Evolutionary conservation across 805 yeast genomes (phyloP), one percentile per base, ranked within the genome.

Genomic region (Metschnikowia gruessii): DNA sequence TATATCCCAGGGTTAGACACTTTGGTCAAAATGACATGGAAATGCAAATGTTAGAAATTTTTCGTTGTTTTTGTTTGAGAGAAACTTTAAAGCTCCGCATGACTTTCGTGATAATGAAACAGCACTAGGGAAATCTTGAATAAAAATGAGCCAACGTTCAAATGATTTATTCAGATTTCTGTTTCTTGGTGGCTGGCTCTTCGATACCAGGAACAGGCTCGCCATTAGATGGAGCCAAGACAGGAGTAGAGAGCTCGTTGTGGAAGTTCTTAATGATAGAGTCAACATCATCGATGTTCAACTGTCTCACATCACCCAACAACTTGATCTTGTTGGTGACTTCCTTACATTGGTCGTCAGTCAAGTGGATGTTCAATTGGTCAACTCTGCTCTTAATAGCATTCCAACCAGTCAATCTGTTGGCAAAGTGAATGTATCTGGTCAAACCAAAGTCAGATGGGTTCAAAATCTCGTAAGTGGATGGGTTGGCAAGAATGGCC

Each of bases 341-440:
- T 56, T 70, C 77, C 65, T 79, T 79, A 60, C 78, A 70, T 65
- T 79, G 83, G 48, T 75, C 81, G 58, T 79, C 83, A 37, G 79
- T 68, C 60, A 79, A 66, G 55, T 76, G 66, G 65, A 79, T 68
- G 59, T 79, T 79, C 66, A 79, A 70, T 58, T 79, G 83, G 59
- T 79, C 83, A 43, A 79, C 82, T 65, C 83, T 72, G 31, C 80
- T 71, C 61, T 79, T 79, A 64, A 79, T 79, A 31, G 83, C 83
- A 58, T 78, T 79, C 83, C 83, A 79, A 30, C 83, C 83, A 12
- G 83, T 79, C 60, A 79, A 70, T 60, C 82, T 69, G 67, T 77
- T 78, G 51, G 83, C 83, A 55, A 79, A 79, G 60, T 79, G 82
- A 51, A 79, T 79, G 59, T 79, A 79, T 59, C 83, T 73, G n/a